These are phyloP conservation scores for Cercophora sp. DNA, from an alignment of 495 filamentous ascomycete genomes.

Conservation along the genomic window DNA sequence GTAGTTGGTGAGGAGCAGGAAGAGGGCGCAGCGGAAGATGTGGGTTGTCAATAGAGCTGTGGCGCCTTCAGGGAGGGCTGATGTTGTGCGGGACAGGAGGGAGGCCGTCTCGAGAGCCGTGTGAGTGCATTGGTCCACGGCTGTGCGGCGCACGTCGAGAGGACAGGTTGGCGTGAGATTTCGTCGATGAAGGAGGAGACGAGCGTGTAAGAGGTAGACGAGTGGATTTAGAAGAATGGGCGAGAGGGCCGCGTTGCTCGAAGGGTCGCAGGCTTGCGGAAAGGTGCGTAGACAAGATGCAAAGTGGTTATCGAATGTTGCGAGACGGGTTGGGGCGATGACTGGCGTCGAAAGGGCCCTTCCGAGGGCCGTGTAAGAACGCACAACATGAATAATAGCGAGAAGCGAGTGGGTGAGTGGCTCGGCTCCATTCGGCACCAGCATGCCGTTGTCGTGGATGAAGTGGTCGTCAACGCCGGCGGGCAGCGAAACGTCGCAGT, in stretches of 20 bases:
- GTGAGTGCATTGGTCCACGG: constrained; percentile 71
- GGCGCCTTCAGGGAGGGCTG: constrained; percentile 38
- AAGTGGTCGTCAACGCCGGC: constrained; percentile 78
- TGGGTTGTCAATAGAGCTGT: constrained; percentile 66
- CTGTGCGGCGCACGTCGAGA: constrained; percentile 57
- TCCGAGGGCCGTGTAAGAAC: constrained; percentile 74
- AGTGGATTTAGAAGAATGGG: constrained; percentile 69
- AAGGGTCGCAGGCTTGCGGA: constrained; percentile 65
- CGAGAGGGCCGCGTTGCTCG: constrained; percentile 61
- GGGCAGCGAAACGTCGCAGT: constrained; percentile 81
- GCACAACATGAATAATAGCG: constrained; percentile 76
- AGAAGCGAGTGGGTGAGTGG: constrained; percentile 62
- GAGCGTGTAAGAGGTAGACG: constrained; percentile 74
- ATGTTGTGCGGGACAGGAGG: constrained; percentile 61
- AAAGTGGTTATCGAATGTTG: constrained; percentile 81
- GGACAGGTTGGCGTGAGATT: constrained; percentile 77
- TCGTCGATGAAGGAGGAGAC: constrained; percentile 83
- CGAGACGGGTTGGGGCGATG: constrained; percentile 65
- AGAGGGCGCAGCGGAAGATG: constrained; percentile 82
- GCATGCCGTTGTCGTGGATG: constrained; percentile 59
- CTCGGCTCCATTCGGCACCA: constrained; percentile 45
- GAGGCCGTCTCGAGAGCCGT: constrained; percentile 73
- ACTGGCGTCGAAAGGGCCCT: constrained; percentile 64
- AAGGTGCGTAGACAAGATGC: constrained; percentile 67
- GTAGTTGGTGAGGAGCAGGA: constrained; percentile 70